phyloP scores from a whole-genome alignment of 2,329 filamentous ascomycete genomes.

The Colletotrichum paranaense region DNA sequence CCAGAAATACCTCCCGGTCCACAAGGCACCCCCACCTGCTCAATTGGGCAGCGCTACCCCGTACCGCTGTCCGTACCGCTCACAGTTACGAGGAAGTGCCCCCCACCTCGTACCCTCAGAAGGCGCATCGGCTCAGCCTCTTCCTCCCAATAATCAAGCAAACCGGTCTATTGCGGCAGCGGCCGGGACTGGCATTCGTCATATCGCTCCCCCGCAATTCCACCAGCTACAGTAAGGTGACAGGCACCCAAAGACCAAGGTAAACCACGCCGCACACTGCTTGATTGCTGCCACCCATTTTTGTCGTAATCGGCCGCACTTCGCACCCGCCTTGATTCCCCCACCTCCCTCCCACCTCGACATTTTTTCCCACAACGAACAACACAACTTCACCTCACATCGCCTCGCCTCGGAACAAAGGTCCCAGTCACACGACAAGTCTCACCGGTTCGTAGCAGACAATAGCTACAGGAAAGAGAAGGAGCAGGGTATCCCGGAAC shows the following conservation, averaged over 20 bases:
- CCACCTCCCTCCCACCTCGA: slow-evolving; percentile 7
- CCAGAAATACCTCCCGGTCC: background rate
- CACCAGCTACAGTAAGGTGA: no score
- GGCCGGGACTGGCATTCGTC: background rate
- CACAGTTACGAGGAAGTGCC: background rate
- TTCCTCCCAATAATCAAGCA: slow-evolving; percentile 2
- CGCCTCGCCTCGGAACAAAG: background rate
- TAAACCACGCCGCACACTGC: slow-evolving; percentile 11
- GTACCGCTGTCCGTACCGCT: no score
- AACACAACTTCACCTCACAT: background rate
- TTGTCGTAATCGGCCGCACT: slow-evolving; percentile 31
- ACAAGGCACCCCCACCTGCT: slow-evolving; percentile 1
- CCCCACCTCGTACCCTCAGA: slow-evolving; percentile 3
- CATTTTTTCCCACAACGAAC: background rate
- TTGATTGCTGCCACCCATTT: background rate
- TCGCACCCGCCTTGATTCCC: slow-evolving; percentile 12
- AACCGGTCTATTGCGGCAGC: background rate
- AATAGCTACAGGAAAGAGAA: background rate
- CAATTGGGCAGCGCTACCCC: background rate
- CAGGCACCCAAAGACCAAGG: background rate
- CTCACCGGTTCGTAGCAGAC: background rate
- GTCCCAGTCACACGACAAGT: background rate
- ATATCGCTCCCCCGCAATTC: slow-evolving; percentile 30
- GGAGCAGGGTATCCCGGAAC: background rate
- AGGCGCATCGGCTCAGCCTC: slow-evolving; percentile 1